Conservation (phyloP, 2,329 filamentous ascomycete genomes). For the Aspergillus flavus region DNA sequence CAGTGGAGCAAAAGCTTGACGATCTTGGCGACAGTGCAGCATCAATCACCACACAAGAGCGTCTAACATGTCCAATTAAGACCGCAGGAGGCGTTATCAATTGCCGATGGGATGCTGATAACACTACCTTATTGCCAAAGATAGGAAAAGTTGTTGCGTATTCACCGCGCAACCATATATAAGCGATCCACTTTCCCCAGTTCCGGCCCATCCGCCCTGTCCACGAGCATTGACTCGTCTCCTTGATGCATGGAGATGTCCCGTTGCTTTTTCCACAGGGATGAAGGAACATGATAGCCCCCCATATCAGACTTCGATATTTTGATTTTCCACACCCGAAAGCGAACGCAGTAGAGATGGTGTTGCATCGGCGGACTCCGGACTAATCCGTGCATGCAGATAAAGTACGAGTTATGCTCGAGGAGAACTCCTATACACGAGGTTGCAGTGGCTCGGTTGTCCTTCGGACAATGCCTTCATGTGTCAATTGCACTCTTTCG, state of each 20-base stretch:
- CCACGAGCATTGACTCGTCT: neutral
- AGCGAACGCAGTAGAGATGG: neutral
- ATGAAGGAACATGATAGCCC: too few species aligned
- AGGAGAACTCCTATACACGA: neutral
- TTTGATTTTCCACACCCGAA: neutral
- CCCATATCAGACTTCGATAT: neutral
- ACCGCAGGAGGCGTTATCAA: neutral
- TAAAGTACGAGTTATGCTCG: neutral
- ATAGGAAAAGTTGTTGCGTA: neutral
- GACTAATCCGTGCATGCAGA: neutral
- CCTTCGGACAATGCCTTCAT: neutral
- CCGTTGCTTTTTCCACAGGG: too few species aligned
- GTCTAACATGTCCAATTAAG: neutral
- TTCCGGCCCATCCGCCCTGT: conserved; percentile 1
- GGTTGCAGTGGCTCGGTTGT: neutral
- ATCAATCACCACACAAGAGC: neutral
- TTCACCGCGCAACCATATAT: neutral
- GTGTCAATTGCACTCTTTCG: neutral
- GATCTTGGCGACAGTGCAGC: neutral
- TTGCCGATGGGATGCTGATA: neutral
- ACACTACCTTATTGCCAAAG: neutral
- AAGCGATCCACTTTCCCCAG: conserved; percentile 8
- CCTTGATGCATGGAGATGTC: neutral
- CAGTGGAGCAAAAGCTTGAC: neutral
- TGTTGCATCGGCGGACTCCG: neutral